phyloP scores from a whole-genome alignment of 768 basidiomycete species.

The Tremella yokohamensis region DNA sequence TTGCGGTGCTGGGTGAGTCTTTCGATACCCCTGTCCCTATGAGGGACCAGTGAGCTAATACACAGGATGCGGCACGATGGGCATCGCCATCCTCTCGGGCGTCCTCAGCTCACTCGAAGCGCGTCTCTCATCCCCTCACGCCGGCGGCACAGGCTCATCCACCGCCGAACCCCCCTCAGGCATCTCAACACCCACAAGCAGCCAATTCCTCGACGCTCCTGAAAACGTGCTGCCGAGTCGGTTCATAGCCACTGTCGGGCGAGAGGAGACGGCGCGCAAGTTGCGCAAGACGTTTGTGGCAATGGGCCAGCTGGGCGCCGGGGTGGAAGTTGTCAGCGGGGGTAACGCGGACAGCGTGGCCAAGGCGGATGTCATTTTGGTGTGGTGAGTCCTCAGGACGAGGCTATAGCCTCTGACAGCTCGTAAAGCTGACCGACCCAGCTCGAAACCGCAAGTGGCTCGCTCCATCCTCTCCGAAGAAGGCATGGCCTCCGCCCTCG shows the following conservation, averaged over 20 bases:
- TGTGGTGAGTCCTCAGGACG: slow-evolving; percentile 69
- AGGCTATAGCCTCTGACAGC: not conserved
- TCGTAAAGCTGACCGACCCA: slow-evolving; percentile 53
- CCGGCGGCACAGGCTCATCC: not conserved
- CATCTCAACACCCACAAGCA: slow-evolving; percentile 64
- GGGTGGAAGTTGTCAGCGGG: slow-evolving; percentile 67
- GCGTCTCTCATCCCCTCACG: slow-evolving; percentile 16
- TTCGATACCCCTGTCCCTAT: slow-evolving; percentile 3
- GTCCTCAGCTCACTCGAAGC: slow-evolving; percentile 76
- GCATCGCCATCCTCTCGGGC: slow-evolving; percentile 88
- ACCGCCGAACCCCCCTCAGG: slow-evolving; percentile 54
- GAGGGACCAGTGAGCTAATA: not conserved
- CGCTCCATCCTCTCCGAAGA: slow-evolving; percentile 65
- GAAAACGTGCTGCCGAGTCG: slow-evolving; percentile 71
- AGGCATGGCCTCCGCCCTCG: slow-evolving; percentile 77
- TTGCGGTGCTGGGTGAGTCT: slow-evolving; percentile 72
- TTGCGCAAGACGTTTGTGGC: slow-evolving; percentile 62
- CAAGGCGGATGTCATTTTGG: slow-evolving; percentile 75
- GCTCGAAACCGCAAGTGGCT: slow-evolving; percentile 92
- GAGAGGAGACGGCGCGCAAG: slow-evolving; percentile 68
- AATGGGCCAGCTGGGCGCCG: slow-evolving; percentile 61
- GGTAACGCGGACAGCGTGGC: slow-evolving; percentile 69
- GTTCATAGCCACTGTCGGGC: slow-evolving; percentile 83
- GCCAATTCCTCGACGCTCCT: slow-evolving; percentile 40
- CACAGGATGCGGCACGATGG: slow-evolving; percentile 95